These are phyloP conservation scores for Fusarium annulatum DNA, from an alignment of 2,329 filamentous ascomycete species.

Conservation along the genomic window DNA sequence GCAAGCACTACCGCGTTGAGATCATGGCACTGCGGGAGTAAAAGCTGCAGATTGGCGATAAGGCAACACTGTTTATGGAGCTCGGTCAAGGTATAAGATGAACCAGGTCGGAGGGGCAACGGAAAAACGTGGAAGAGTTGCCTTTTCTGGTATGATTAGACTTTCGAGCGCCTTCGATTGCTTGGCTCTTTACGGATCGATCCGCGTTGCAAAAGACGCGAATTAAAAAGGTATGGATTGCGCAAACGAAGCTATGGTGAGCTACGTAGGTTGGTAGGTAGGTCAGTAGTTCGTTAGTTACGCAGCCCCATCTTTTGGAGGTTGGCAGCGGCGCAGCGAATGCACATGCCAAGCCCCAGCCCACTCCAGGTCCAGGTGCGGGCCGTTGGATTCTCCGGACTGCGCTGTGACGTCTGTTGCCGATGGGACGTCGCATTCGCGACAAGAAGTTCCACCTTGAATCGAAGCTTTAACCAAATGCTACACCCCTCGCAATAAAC, in stretches of 20 bases:
- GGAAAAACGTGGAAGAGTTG: constrained; percentile 6
- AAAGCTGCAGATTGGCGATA: constrained; percentile 36
- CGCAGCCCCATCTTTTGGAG: constrained; percentile 40
- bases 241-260: constrained; percentile 42
- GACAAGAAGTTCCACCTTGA: constrained; percentile 26
- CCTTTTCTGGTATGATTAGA: constrained; percentile 1
- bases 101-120: constrained; percentile 33
- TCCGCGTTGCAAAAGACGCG: not conserved
- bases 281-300: constrained; percentile 33
- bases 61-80: constrained; percentile 38
- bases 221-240: constrained; percentile 17
- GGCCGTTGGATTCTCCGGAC: constrained; percentile 46
- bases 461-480: constrained; percentile 23
- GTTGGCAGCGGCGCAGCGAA: constrained; percentile 36
- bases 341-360: constrained; percentile 16
- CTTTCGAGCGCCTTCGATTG: not conserved
- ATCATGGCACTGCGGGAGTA: constrained; percentile 42
- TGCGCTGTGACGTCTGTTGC: constrained; percentile 42
- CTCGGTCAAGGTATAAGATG: constrained; percentile 28
- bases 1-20: constrained; percentile 43
- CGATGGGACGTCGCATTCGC: constrained; percentile 28
- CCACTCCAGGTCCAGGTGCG: constrained; percentile 20
- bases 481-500: constrained; percentile 20
- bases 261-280: constrained; percentile 41
- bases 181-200: not conserved